phyloP scores from a whole-genome alignment of 495 filamentous ascomycete genomes.

The Podospora bellae-mahoneyi region DNA sequence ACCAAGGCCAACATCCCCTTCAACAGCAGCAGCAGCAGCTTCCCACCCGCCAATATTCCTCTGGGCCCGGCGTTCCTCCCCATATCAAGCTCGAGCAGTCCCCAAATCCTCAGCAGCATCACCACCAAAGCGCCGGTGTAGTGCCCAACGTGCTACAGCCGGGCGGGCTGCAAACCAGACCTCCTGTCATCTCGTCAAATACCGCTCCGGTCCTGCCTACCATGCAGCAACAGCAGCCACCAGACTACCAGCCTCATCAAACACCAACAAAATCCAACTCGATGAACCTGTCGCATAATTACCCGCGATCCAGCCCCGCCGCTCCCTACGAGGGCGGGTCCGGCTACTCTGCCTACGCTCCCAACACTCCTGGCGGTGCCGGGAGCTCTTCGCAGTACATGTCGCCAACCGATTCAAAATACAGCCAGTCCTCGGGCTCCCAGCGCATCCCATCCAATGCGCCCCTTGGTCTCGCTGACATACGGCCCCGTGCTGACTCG shows the following conservation, averaged over 20 bases:
- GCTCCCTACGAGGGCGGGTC: conserved; percentile 51
- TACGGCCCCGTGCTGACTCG: conserved; percentile 74
- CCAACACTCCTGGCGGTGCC: conserved; percentile 59
- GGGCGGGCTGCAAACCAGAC: conserved; percentile 50
- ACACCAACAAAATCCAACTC: conserved; percentile 64
- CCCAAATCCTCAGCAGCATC: conserved; percentile 43
- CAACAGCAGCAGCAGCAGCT: conserved; percentile 43
- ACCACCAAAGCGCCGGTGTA: conserved; percentile 51
- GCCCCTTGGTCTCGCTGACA: conserved; percentile 85
- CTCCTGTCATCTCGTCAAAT: conserved; percentile 64
- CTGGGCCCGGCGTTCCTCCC: conserved; percentile 44
- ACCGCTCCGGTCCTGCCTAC: conserved; percentile 70
- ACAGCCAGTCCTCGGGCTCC: conserved; percentile 58
- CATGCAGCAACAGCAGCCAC: conserved; percentile 61
- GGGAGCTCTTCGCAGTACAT: conserved; percentile 57
- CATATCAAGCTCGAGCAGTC: conserved; percentile 39
- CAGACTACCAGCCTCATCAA: conserved; percentile 49
- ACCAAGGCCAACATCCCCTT: conserved; percentile 35
- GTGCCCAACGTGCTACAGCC: conserved; percentile 74
- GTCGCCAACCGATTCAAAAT: conserved; percentile 63
- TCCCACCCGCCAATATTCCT: conserved; percentile 46
- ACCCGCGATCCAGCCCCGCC: conserved; percentile 82
- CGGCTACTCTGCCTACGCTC: conserved; percentile 63
- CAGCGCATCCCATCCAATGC: conserved; percentile 76
- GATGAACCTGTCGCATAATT: conserved; percentile 58